Conservation (phyloP, 1,139 yeast genomes). For the Arxiozyma telluris region DNA sequence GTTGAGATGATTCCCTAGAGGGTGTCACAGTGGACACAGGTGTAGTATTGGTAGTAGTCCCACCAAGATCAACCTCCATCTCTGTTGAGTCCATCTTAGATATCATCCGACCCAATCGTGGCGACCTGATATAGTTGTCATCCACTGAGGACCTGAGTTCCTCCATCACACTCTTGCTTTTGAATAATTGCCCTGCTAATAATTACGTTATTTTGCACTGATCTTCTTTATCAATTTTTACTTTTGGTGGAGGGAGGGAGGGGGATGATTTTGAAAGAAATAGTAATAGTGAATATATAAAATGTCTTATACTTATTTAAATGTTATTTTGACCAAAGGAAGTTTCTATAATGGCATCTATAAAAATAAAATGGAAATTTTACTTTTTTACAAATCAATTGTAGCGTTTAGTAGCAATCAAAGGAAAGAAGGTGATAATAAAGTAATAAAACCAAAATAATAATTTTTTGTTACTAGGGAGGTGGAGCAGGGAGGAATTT, state of each 20-base stretch:
- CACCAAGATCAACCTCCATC: neutral
- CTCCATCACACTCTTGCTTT: neutral
- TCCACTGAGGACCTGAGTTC: neutral
- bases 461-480: neutral
- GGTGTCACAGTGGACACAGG: slow-evolving; percentile 1
- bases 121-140: neutral
- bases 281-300: neutral
- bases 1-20: neutral
- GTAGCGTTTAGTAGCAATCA: neutral
- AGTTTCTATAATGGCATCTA: neutral
- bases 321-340: neutral
- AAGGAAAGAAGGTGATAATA: neutral
- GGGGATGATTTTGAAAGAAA: neutral
- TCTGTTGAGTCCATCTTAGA: neutral
- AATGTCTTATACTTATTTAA: neutral
- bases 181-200: too few species aligned
- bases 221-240: neutral
- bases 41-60: neutral
- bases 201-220: too few species aligned
- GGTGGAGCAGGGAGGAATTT: neutral
- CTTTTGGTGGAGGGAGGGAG: too few species aligned
- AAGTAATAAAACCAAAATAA: neutral
- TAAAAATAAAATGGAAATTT: too few species aligned
- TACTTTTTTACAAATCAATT: neutral
- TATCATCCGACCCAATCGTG: neutral